Base-by-base conservation (phyloP, 1,139 yeast species). In the Debaryomyces psychrophilus region DNA sequence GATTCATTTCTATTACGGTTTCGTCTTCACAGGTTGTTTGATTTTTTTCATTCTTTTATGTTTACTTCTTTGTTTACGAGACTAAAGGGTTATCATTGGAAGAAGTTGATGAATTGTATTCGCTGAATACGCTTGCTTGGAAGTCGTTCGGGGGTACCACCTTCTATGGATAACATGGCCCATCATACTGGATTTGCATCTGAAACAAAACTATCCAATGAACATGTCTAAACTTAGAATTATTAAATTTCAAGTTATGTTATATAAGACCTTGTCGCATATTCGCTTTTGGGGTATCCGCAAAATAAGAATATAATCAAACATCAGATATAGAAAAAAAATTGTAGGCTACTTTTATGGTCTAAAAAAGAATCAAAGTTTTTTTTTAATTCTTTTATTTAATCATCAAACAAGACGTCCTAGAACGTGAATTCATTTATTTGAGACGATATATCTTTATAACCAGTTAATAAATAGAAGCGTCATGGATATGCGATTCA, bases 1-100 rank as follows among this genome's bases (percentile, higher is more conserved):
- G 37, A 68, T 68, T 47, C 72, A 68, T 50, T 65, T 65, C 48
- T 64, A 81, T 71, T 85, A 83, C 64, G 92, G 93, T 53, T 86
- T 80, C 61, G 90, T 85, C 41, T 87, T 87, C 69, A 79, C 83
- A 54, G 92, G 89, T 17, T 84, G 88, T 67, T 71, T 78, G 61
- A 63, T 83, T 36, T 67, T n/a, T 79, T 51, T 83, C 87, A 18
- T 64, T 71, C 62, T 63, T 81, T 58, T 81, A 77, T 58, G 81
- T 81, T 14, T 79, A 73, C 60, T 75, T 81, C 63, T 72, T 75
- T 53, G 81, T 85, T 43, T 79, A 77, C 58, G 89, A 84, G 65
- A 83, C 90, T 27, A 83, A 81, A 64, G 87, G 87, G 15, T 73
- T 82, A 54, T 69, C 81, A 50, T 73, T 84, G 65, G 90, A 84